Evolutionary conservation across 495 filamentous ascomycete species (phyloP).

Genomic region (Schizothecium vesticola): DNA sequence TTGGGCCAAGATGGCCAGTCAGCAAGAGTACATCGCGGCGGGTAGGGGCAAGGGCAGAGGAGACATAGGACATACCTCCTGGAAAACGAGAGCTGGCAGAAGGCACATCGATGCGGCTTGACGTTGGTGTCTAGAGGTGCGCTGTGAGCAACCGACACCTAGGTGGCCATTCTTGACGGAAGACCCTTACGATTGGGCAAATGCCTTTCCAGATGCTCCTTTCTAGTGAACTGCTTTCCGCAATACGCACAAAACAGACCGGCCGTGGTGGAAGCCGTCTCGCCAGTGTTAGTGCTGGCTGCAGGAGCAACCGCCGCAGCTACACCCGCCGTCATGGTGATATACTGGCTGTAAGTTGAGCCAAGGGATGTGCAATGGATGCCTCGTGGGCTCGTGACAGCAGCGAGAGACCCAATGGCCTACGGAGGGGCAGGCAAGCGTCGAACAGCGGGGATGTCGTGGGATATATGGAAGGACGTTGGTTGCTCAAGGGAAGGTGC

Average conservation of each 20-base stretch:
- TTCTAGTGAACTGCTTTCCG: constrained; percentile 58
- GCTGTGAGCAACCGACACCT: constrained; percentile 23
- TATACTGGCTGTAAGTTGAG: background rate
- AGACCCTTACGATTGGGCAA: constrained; percentile 52
- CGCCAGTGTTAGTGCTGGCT: background rate
- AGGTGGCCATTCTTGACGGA: background rate
- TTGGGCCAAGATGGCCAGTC: constrained; percentile 18
- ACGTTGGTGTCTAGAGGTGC: constrained; percentile 53
- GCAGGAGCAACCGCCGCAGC: background rate
- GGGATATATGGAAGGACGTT: background rate
- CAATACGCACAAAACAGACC: constrained; percentile 60
- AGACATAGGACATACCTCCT: constrained; percentile 54
- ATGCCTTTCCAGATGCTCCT: constrained; percentile 62
- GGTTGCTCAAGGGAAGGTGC: background rate
- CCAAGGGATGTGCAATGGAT: background rate
- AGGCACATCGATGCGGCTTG: constrained; percentile 56
- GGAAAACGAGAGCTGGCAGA: constrained; percentile 57
- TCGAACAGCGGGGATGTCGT: background rate
- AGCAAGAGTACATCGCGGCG: background rate
- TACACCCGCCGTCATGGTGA: background rate
- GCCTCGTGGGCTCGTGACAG: background rate
- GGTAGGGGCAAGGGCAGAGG: background rate
- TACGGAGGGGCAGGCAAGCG: background rate
- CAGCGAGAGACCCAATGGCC: background rate
- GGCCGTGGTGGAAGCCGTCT: background rate